Evolutionary conservation across 208 protist genomes (phyloP), one percentile per base, ranked within the genome.

Genomic region (Wallacemonas sp.): DNA sequence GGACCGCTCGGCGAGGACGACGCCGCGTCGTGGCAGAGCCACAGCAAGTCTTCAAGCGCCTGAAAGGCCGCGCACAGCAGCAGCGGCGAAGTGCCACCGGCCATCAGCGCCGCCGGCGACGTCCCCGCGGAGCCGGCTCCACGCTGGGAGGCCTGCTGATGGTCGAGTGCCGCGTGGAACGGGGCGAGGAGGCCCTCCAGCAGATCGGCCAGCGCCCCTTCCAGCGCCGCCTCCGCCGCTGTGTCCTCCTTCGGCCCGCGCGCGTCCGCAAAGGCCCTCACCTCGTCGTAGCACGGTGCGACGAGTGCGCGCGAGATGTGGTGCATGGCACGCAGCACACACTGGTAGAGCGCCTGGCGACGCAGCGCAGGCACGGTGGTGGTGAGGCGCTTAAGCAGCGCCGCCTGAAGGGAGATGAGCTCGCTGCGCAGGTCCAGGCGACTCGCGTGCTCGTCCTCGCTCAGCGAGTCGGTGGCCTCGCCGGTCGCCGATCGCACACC

Each of bases 301-400:
- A 50, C 11, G 8, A 50, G 44, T 25, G 44, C 44, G 44, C 0
- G 44, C 8, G 44, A 50, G 1, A 50, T 50, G 44, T 50, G 44
- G 44, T 50, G 44, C 16, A 50, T 50, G 44, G 12, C n/a, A 16
- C 44, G 44, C 44, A 68, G 63, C 63, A 39, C 63, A 16, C 18
- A 23, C 16, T 20, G 48, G 32, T 68, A 50, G n/a, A 68, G 48
- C n/a, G 26, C 8, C 22, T 50, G 64, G 11, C 32, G 7, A 0
- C 39, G 20, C 16, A 69, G 46, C 39, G 28, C 8, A 3, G 46
- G 7, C 14, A 54, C 67, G 1, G 62, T 61, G 0, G 78, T 54
- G 14, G 44, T 76, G 26, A 92, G 73, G 22, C 79, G 81, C 48
- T 81, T 86, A 1, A 70, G 65, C 28, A 87, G 49, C 23, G 76